These are phyloP conservation scores for Phaffomyces thermotolerans DNA, from an alignment of 805 yeast genomes.

Conservation along the genomic window DNA sequence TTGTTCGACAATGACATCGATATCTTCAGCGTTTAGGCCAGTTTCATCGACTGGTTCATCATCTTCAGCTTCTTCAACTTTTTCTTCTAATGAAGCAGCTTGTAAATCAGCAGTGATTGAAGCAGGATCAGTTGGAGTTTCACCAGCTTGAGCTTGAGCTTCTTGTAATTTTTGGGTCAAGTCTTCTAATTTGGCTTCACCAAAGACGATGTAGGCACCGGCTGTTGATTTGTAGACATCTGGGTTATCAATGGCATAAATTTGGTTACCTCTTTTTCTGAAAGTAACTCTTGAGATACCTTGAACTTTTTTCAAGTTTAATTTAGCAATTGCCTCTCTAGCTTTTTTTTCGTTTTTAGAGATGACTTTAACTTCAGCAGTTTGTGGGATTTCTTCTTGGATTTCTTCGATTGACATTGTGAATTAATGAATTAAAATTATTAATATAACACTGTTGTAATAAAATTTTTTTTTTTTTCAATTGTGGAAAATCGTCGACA, in stretches of 20 bases:
- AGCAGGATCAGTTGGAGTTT: slow-evolving; percentile 49
- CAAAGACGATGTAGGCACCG: slow-evolving; percentile 93
- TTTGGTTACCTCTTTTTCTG: slow-evolving; percentile 86
- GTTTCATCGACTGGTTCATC: slow-evolving; percentile 78
- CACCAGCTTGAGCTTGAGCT: slow-evolving; percentile 45
- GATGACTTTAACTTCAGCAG: slow-evolving; percentile 74
- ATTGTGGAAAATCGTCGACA: no score
- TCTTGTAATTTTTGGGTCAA: slow-evolving; percentile 81
- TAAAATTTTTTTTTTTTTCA: no score
- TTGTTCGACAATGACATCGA: slow-evolving; percentile 84
- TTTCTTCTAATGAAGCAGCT: slow-evolving; percentile 50
- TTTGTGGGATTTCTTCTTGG: slow-evolving; percentile 58
- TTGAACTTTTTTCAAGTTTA: slow-evolving; percentile 82
- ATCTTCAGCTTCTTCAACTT: slow-evolving; percentile 35
- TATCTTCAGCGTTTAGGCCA: slow-evolving; percentile 76
- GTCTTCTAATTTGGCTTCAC: slow-evolving; percentile 97
- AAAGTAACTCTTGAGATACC: slow-evolving; percentile 94
- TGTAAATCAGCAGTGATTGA: slow-evolving; percentile 78
- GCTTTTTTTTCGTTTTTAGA: slow-evolving; percentile 95
- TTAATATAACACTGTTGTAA: neutral
- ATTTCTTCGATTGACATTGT: slow-evolving; percentile 32
- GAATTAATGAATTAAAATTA: neutral
- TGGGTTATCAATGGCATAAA: slow-evolving; percentile 87
- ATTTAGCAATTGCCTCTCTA: slow-evolving; percentile 79
- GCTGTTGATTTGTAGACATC: slow-evolving; percentile 91